Conservation (phyloP, 495 filamentous ascomycete genomes). For the Neurospora sp. region DNA sequence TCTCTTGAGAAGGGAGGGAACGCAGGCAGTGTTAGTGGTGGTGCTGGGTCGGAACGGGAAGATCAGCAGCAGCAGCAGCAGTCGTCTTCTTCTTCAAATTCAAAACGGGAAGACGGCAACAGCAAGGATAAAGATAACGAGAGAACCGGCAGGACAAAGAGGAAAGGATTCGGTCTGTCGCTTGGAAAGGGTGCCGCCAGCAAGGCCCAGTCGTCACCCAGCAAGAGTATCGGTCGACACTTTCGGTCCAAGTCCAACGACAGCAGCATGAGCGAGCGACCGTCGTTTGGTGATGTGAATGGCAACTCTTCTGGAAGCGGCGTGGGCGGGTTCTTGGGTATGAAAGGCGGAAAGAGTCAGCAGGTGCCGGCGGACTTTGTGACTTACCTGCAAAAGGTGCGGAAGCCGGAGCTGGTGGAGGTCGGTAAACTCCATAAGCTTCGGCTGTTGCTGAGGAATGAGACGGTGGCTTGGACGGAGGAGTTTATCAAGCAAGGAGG, state of each 20-base stretch:
- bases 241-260: conserved; percentile 43
- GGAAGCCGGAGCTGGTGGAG: conserved; percentile 72
- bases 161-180: conserved; percentile 68
- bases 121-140: conserved; percentile 22
- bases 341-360: conserved; percentile 35
- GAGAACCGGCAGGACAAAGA: conserved; percentile 37
- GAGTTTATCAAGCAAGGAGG: conserved; percentile 79
- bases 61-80: background rate
- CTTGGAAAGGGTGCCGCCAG: conserved; percentile 45
- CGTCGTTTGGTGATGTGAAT: conserved; percentile 26
- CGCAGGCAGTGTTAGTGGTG: background rate
- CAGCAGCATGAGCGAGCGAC: conserved; percentile 34
- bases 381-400: conserved; percentile 63
- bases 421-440: conserved; percentile 93
- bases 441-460: conserved; percentile 79
- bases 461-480: conserved; percentile 92
- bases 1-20: conserved; percentile 11
- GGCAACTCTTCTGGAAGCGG: background rate
- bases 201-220: conserved; percentile 33
- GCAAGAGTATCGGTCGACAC: conserved; percentile 43
- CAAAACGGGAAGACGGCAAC: background rate
- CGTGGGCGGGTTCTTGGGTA: background rate
- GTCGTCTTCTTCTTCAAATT: background rate
- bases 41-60: background rate
- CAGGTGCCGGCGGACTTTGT: conserved; percentile 71